A percentile compares a stretch with the other conserved stretches of the same genome.
Evolutionary conservation across 495 filamentous ascomycete species (phyloP).

Genomic region (Penicillium cosmopolitanum): DNA sequence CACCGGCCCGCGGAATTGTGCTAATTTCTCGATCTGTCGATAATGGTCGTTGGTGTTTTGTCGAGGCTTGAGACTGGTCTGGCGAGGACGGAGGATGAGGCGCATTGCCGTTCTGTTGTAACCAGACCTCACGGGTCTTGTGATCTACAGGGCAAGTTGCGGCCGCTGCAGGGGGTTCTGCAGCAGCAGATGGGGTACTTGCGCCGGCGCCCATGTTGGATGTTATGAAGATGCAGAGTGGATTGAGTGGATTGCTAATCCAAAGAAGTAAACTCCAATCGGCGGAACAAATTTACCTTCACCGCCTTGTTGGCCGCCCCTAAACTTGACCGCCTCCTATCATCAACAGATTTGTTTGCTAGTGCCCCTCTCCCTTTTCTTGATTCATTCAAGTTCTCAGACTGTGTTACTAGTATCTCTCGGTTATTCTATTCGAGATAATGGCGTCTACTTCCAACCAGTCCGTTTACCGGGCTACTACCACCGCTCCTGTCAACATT

Average conservation of each 20-base stretch:
- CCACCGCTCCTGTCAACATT: constrained; percentile 97
- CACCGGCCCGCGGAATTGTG: constrained; percentile 72
- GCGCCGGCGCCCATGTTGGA: constrained; percentile 43
- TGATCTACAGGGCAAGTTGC: constrained; percentile 82
- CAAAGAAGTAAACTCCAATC: constrained; percentile 1
- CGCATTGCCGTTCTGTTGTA: constrained; percentile 53
- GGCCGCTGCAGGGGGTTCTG: constrained; percentile 33
- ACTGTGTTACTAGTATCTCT: neutral
- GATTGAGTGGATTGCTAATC: constrained; percentile 23
- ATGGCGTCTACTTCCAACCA: constrained; percentile 51
- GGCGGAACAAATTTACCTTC: constrained; percentile 33
- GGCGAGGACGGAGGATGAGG: constrained; percentile 36
- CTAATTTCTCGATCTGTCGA: constrained; percentile 74
- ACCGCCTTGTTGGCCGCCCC: constrained; percentile 33
- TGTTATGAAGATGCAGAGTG: constrained; percentile 6
- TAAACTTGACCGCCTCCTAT: constrained; percentile 13
- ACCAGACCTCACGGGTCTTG: constrained; percentile 82
- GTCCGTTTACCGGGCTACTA: constrained; percentile 82
- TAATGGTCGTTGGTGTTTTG: constrained; percentile 48
- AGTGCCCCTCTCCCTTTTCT: constrained; percentile 17
- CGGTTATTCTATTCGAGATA: constrained; percentile 10
- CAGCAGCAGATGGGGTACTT: constrained; percentile 39
- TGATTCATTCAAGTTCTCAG: neutral
- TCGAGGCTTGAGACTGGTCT: constrained; percentile 34
- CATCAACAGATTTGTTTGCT: neutral